Conservation (phyloP, 257 asterid genomes). For the Petunia axillaris region DNA sequence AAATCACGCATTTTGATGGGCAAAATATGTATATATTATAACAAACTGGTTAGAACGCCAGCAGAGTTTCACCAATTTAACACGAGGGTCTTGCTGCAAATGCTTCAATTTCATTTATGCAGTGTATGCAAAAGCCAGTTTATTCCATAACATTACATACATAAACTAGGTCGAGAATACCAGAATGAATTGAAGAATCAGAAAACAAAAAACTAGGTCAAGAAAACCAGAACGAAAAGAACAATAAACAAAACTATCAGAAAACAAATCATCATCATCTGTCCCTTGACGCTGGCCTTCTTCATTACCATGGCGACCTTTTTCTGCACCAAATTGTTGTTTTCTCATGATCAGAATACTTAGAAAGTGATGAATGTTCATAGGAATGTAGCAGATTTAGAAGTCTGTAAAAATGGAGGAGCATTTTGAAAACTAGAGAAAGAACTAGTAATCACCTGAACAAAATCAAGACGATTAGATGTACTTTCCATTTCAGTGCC, state of each 20-base stretch:
- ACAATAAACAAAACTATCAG: slow-evolving; percentile 72
- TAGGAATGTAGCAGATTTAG: not conserved
- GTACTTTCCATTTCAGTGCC: slow-evolving; percentile 96
- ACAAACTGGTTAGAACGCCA: too few relatives aligned
- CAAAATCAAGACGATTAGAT: slow-evolving; percentile 95
- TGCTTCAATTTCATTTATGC: slow-evolving; percentile 1
- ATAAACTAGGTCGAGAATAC: slow-evolving; percentile 4
- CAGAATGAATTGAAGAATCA: slow-evolving; percentile 13
- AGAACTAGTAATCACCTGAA: slow-evolving; percentile 60
- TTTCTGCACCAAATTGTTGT: slow-evolving; percentile 57
- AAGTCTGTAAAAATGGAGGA: not conserved
- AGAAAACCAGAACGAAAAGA: slow-evolving; percentile 85
- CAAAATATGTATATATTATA: too few relatives aligned
- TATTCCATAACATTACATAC: not conserved
- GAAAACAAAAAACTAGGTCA: slow-evolving; percentile 47
- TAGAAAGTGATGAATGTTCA: not conserved
- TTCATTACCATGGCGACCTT: slow-evolving; percentile 92
- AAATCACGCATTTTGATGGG: too few relatives aligned
- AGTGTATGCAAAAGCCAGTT: not conserved
- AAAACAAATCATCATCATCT: slow-evolving; percentile 83
- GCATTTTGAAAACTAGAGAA: not conserved
- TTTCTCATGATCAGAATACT: not conserved
- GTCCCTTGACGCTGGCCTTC: slow-evolving; percentile 97
- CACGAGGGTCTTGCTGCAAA: not conserved
- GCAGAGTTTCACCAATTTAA: too few relatives aligned